These are phyloP conservation scores for Solanum stenotomum DNA, from an alignment of 257 asterid species.

Conservation along the genomic window DNA sequence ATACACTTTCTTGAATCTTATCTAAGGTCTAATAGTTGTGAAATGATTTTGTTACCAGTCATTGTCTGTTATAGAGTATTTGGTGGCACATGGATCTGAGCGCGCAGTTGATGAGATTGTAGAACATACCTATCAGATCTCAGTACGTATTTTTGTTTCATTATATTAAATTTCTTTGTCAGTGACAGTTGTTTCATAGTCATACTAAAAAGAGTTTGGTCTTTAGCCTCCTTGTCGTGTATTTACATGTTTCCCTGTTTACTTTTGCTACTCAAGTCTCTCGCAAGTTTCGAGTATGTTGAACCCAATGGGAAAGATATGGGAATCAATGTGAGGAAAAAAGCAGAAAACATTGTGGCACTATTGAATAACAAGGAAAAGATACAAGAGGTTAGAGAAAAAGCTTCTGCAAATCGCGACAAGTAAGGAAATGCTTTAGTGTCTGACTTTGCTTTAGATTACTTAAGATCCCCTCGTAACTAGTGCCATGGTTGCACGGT, in stretches of 20 bases:
- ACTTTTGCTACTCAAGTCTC: slow-evolving; percentile 36
- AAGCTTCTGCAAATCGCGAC: slow-evolving; percentile 84
- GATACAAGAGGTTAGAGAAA: slow-evolving; percentile 72
- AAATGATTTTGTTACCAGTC: slow-evolving; percentile 26
- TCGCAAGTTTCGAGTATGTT: slow-evolving; percentile 77
- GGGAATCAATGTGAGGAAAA: slow-evolving; percentile 86
- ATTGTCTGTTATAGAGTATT: slow-evolving; percentile 86
- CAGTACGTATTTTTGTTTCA: slow-evolving; percentile 40
- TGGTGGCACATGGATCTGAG: slow-evolving; percentile 95
- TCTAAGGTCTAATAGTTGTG: background rate
- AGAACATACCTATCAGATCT: slow-evolving; percentile 85
- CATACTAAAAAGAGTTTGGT: background rate
- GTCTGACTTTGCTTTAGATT: slow-evolving; percentile 1
- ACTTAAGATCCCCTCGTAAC: background rate
- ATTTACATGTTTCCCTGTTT: background rate
- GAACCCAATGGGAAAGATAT: slow-evolving; percentile 87
- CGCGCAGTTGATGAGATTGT: slow-evolving; percentile 94
- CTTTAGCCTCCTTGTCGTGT: background rate
- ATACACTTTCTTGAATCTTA: background rate
- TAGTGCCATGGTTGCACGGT: background rate
- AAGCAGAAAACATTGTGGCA: slow-evolving; percentile 71
- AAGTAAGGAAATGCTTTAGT: slow-evolving; percentile 43
- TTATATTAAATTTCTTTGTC: background rate
- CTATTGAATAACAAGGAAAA: slow-evolving; percentile 81
- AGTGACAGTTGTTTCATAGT: background rate